Conservation (phyloP, 2,329 filamentous ascomycete genomes). For the Neofusicoccum kwambonambiense region DNA sequence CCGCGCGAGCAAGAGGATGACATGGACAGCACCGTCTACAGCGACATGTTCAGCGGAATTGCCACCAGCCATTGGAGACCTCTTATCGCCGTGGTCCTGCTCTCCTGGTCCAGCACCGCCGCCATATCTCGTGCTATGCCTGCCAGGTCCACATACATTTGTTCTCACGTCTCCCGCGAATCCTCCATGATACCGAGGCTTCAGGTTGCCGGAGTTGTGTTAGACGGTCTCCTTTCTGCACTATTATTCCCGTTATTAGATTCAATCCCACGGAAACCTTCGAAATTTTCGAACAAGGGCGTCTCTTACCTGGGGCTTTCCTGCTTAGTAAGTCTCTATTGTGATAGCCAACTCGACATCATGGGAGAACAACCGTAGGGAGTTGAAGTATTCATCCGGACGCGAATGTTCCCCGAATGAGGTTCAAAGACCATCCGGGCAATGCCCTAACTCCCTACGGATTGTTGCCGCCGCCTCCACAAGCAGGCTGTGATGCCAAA, state of each 20-base stretch:
- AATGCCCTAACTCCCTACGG: no score
- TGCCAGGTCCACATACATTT: slow-evolving; percentile 9
- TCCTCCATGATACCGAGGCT: slow-evolving; percentile 29
- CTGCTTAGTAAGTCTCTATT: slow-evolving; percentile 1
- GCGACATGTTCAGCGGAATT: not conserved
- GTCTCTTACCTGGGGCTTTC: not conserved
- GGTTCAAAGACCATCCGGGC: no score
- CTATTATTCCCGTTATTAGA: slow-evolving; percentile 21
- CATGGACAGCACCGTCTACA: slow-evolving; percentile 4
- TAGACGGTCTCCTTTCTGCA: slow-evolving; percentile 32
- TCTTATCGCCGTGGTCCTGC: not conserved
- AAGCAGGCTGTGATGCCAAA: not conserved
- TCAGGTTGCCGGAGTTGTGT: slow-evolving; percentile 30
- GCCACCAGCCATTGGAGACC: not conserved
- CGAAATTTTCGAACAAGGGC: not conserved
- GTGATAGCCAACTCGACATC: not conserved
- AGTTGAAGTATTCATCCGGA: no score
- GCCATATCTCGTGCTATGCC: not conserved
- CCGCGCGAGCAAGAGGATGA: not conserved
- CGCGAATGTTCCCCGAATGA: no score
- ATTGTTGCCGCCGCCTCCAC: not conserved
- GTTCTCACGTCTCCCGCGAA: not conserved
- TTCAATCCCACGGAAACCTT: not conserved
- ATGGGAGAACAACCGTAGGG: no score
- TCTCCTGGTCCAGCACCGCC: slow-evolving; percentile 3